Conservation (phyloP, 2,329 filamentous ascomycete species). For the Fusarium sp. region DNA sequence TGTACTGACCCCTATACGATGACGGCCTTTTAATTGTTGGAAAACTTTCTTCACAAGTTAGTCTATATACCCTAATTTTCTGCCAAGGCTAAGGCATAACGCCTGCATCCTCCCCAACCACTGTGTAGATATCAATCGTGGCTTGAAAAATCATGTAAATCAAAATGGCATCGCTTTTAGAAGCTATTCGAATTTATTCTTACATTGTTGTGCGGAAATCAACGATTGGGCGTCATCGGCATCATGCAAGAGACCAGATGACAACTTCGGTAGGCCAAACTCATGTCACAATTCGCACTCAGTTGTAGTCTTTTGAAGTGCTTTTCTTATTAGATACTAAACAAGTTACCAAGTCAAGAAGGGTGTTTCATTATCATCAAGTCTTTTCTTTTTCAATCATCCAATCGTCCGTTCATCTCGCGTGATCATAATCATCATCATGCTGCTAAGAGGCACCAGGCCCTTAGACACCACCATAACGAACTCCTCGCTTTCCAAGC, state of each 20-base stretch:
- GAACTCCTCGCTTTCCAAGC: constrained; percentile 72
- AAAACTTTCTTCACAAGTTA: fast-evolving
- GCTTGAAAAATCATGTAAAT: background rate
- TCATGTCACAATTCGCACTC: background rate
- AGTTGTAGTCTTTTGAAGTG: background rate
- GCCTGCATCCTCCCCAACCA: background rate
- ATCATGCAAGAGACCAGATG: background rate
- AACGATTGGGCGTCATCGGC: background rate
- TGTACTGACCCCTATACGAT: constrained; percentile 43
- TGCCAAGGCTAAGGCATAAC: background rate
- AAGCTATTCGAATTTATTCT: too few species aligned
- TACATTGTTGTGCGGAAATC: background rate
- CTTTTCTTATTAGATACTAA: constrained; percentile 33
- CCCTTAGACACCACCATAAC: constrained; percentile 58
- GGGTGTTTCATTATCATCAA: constrained; percentile 30
- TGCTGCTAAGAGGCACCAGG: constrained; percentile 22
- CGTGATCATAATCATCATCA: constrained; percentile 19
- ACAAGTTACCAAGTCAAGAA: constrained; percentile 18
- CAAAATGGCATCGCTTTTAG: background rate
- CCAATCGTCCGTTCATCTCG: constrained; percentile 22
- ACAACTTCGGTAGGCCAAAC: background rate
- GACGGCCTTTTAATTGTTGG: constrained; percentile 28
- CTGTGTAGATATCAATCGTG: background rate
- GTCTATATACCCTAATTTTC: background rate
- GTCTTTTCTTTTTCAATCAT: constrained; percentile 31